Conservation (phyloP, 192 early-diverging fungal species). For the Umbelopsis sp. region DNA sequence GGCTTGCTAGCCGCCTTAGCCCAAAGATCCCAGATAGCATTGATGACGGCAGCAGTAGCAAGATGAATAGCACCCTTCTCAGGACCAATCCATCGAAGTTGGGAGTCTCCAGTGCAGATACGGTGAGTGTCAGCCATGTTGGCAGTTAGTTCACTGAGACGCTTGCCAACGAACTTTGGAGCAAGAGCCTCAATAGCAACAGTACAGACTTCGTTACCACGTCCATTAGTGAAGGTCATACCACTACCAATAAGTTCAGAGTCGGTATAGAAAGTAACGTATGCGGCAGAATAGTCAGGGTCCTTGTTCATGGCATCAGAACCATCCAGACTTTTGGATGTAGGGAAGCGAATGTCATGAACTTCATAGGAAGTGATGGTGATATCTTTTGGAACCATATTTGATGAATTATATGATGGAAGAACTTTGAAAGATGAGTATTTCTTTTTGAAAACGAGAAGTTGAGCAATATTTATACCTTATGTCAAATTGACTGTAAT, state of each 20-base stretch:
- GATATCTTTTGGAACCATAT: conserved; percentile 19
- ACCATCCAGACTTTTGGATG: conserved; percentile 38
- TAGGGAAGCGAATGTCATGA: conserved; percentile 43
- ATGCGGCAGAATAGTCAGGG: conserved; percentile 45
- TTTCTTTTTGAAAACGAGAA: background rate
- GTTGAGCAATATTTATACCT: background rate
- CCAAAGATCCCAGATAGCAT: conserved; percentile 50
- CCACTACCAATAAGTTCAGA: conserved; percentile 29
- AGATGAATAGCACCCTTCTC: conserved; percentile 46
- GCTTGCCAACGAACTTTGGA: conserved; percentile 36
- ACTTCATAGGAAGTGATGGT: conserved; percentile 40
- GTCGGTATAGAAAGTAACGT: conserved; percentile 40
- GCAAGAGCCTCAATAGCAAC: conserved; percentile 39
- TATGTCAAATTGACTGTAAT: background rate
- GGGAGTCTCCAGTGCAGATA: conserved; percentile 39
- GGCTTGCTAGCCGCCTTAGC: conserved; percentile 45
- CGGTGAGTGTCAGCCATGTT: conserved; percentile 39
- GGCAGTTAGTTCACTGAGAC: conserved; percentile 15
- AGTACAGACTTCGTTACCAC: conserved; percentile 39
- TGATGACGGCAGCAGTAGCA: conserved; percentile 46
- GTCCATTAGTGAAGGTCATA: conserved; percentile 42
- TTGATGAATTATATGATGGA: background rate
- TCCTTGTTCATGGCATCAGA: conserved; percentile 49
- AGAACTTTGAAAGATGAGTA: background rate
- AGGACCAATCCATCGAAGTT: conserved; percentile 46